Base-by-base conservation (phyloP, 1,139 yeast genomes). In the Pichia sp. region DNA sequence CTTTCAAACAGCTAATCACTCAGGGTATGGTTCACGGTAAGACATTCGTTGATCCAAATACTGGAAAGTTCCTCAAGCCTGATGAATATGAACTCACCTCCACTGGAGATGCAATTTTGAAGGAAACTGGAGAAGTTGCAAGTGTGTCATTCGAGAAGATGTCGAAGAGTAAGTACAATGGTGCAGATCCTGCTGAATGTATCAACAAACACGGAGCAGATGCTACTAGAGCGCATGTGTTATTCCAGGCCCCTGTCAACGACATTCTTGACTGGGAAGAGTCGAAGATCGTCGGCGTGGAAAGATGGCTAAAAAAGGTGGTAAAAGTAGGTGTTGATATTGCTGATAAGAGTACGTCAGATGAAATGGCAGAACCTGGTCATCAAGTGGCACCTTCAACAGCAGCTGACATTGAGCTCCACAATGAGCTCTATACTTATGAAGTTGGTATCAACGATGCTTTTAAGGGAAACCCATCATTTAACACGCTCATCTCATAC, bases 21-120 rank as follows among this genome's bases (percentile, higher is more conserved):
- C 98, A 88, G 55, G 98, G 98, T 13, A 91, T 91, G 98, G 98
- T 91, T 4, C 96, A 88, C 47, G 97, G 97, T 2, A 77, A 74
- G 52, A 91, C 98, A 0, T 83, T 58, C 48, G 65, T 69, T 11
- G 81, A 87, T 48, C 93, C 96, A 1, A 60, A 58, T 0, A 79
- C 71, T 29, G 94, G 91, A 0, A 64, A 76, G 41, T 88, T 82
- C 52, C 63, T 91, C 45, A 84, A 74, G 47, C 93, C 94, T 0
- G 76, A 78, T 2, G 96, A 91, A 48, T 52, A 79, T 14, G 79
- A 73, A 36, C 35, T 59, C 2, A 41, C 62, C 1, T 59, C 61
- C 27, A 58, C 69, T 0, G 58, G 56, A 0, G 52, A 58, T 6
- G 80, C 82, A 4, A 49, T 59, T 10, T 64, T 84, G 6, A 65